phyloP scores from a whole-genome alignment of 1,139 yeast genomes.

The Nadsonia starkeyi-henricii region DNA sequence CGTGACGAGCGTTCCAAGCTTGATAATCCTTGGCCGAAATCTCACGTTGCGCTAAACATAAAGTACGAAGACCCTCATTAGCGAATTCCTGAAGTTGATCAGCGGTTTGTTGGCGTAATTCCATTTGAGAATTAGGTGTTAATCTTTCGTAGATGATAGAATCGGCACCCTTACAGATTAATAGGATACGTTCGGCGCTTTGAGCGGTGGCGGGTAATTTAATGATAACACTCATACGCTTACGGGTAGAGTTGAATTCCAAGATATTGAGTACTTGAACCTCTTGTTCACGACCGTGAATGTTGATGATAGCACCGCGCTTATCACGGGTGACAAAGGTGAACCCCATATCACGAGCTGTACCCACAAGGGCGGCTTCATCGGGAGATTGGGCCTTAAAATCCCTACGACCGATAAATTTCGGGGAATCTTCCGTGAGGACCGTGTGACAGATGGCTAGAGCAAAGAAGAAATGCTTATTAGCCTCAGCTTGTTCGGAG shows the following conservation, averaged over 20 bases:
- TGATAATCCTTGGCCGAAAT: conserved; percentile 45
- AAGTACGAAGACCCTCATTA: conserved; percentile 90
- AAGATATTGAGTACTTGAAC: conserved; percentile 64
- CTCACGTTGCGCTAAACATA: conserved; percentile 80
- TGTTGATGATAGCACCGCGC: conserved; percentile 50
- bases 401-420: conserved; percentile 41
- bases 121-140: conserved; percentile 37
- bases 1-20: conserved; percentile 58
- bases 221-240: conserved; percentile 90
- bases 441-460: conserved; percentile 89
- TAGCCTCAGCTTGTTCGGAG: conserved; percentile 44
- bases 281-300: conserved; percentile 60
- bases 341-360: conserved; percentile 87
- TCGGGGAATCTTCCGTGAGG: conserved; percentile 54
- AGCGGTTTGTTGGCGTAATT: conserved; percentile 53
- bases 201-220: conserved; percentile 40
- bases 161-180: conserved; percentile 91
- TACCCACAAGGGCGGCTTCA: conserved; percentile 88
- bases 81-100: conserved; percentile 84
- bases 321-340: conserved; percentile 66
- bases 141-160: conserved; percentile 74
- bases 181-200: conserved; percentile 31
- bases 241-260: conserved; percentile 84
- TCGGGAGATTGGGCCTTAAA: conserved; percentile 97
- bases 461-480: conserved; percentile 71